These are phyloP conservation scores for Rutstroemia sp. DNA, from an alignment of 2,329 filamentous ascomycete genomes.

Conservation along the genomic window DNA sequence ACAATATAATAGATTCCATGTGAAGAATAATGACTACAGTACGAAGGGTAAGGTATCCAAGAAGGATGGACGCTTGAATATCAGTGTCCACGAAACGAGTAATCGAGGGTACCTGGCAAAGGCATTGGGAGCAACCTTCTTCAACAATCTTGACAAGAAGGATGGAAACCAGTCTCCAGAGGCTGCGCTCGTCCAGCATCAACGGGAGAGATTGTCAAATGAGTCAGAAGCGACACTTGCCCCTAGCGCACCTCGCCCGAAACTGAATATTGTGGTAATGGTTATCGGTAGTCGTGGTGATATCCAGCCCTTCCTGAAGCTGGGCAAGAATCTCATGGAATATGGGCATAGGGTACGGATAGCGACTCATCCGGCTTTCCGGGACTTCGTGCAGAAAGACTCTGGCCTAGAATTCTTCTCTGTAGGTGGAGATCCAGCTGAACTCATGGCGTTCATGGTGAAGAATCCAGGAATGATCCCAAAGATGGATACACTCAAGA, in stretches of 20 bases:
- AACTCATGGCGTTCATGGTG: slow-evolving; percentile 80
- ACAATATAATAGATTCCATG: slow-evolving; percentile 45
- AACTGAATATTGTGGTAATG: slow-evolving; percentile 73
- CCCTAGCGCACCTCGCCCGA: slow-evolving; percentile 11
- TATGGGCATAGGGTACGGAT: slow-evolving; percentile 71
- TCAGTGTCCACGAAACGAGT: slow-evolving; percentile 63
- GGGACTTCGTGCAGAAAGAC: slow-evolving; percentile 66
- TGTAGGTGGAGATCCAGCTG: slow-evolving; percentile 69
- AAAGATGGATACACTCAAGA: slow-evolving; percentile 61
- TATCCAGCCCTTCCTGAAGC: slow-evolving; percentile 70
- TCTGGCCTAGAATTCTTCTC: slow-evolving; percentile 73
- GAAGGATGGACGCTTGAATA: slow-evolving; percentile 62
- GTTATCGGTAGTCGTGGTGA: slow-evolving; percentile 76
- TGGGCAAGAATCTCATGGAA: slow-evolving; percentile 65
- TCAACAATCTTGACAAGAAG: slow-evolving; percentile 40
- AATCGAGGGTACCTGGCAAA: slow-evolving; percentile 68
- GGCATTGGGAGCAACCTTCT: slow-evolving; percentile 57
- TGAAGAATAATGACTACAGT: slow-evolving; percentile 57
- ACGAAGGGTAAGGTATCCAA: slow-evolving; percentile 59
- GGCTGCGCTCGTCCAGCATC: background rate
- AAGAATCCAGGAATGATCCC: slow-evolving; percentile 77
- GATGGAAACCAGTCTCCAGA: slow-evolving; percentile 9
- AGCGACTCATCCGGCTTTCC: slow-evolving; percentile 72
- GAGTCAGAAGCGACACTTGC: slow-evolving; percentile 19
- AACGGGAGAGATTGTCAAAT: slow-evolving; percentile 24